Evolutionary conservation across 2,329 filamentous ascomycete species (phyloP).

Genomic region (Hypoxylon sp.): DNA sequence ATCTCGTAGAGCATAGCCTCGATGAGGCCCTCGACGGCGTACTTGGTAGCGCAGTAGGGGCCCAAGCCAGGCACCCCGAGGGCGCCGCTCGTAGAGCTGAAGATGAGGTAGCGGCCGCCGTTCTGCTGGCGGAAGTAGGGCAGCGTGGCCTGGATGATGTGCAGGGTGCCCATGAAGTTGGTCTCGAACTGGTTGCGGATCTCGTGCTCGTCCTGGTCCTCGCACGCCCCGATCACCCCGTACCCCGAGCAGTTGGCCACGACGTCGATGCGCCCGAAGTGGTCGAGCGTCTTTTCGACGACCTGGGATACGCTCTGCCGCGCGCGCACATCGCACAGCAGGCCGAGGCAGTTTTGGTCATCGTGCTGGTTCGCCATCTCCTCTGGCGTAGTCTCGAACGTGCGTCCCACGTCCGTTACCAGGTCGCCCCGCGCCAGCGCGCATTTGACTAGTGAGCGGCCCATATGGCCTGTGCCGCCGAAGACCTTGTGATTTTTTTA

Average conservation of each 20-base stretch:
- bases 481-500: conserved; percentile 74
- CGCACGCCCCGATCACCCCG: conserved; percentile 94
- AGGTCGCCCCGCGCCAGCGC: conserved; percentile 85
- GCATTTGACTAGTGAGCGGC: conserved; percentile 87
- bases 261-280: conserved; percentile 87
- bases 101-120: conserved; percentile 89
- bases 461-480: conserved; percentile 97
- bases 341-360: conserved; percentile 77
- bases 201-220: conserved; percentile 96
- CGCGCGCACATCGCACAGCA: conserved; percentile 92
- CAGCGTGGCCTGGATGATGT: conserved; percentile 90
- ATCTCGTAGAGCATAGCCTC: conserved; percentile 98
- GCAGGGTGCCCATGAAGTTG: conserved; percentile 95
- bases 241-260: conserved; percentile 96
- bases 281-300: conserved; percentile 77
- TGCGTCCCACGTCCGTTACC: conserved; percentile 88
- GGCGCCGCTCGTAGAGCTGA: conserved; percentile 91
- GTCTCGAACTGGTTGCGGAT: conserved; percentile 97
- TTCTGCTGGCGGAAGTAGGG: conserved; percentile 87
- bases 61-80: conserved; percentile 94
- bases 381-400: conserved; percentile 79
- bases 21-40: conserved; percentile 94
- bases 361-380: conserved; percentile 78
- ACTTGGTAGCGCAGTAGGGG: conserved; percentile 97
- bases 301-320: conserved; percentile 81